Base-by-base conservation (phyloP, 2,329 filamentous ascomycete species). In the Fusarium xylarioides region DNA sequence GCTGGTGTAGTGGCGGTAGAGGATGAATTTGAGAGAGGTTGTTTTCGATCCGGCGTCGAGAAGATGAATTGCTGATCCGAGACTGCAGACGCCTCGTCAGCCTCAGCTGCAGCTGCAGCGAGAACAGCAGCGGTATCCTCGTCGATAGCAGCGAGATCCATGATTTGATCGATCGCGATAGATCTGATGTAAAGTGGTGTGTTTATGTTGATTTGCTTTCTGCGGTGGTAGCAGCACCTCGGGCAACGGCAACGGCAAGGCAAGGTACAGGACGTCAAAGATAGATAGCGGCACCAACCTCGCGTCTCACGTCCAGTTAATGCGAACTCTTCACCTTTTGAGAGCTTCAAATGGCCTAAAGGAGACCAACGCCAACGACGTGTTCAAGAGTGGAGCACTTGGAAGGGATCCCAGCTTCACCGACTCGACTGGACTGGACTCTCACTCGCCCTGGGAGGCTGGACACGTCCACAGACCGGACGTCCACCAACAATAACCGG, bases 141-240 rank as follows among this genome's bases (percentile, higher is more conserved):
- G 71, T 77, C 76, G 50, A 78, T 74, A 32, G 73, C 65, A 69
- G 66, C 60, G 53, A 77, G 73, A 71, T 77, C 76, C 76, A 77
- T 77, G 65, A 42, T 68, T 65, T 38, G 47, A 37, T 52, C 23
- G 53, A 37, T 50, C 28, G 52, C 16, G 37, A 47, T 18, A 34
- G 37, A 34, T 43, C 30, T 43, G 50, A 35, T 23, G 43, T 32
- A 19, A 26, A 57, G 30, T 59, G 60, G 44, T 58, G 30, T 66
- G 47, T 52, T 63, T 61, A 49, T 66, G 21, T 60, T 30, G 62
- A 43, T 58, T 30, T 63, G 23, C 40, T 12, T 47, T 32, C 34
- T 7, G 38, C 38, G 42, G 37, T 46, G 35, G 43, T 46, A 26
- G 23, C 32, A 44, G 46, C 46, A 53, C 53, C 42, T 66, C 43